phyloP scores from a whole-genome alignment of 2,329 filamentous ascomycete species.

The Aspergillus sp. region DNA sequence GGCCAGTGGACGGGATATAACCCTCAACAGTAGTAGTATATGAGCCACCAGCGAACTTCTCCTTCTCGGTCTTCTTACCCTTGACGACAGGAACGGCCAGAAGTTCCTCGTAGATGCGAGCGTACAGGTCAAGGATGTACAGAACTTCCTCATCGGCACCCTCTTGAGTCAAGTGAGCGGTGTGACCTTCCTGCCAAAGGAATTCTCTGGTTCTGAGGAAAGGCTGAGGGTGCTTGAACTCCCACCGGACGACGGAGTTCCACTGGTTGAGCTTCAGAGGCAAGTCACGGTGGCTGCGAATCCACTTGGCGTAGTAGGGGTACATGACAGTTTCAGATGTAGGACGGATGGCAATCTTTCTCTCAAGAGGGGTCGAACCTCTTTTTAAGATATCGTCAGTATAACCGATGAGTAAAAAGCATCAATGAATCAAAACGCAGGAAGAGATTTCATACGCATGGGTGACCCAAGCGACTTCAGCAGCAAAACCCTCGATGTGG shows the following conservation, averaged over 20 bases:
- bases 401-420: not conserved
- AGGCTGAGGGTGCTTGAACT: slow-evolving; percentile 81
- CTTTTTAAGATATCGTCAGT: slow-evolving; percentile 39
- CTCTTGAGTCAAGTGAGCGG: slow-evolving; percentile 79
- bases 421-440: not conserved
- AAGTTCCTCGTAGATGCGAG: slow-evolving; percentile 84
- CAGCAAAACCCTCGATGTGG: slow-evolving; percentile 97
- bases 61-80: slow-evolving; percentile 91
- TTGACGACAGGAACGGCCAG: slow-evolving; percentile 92
- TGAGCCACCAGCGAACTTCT: slow-evolving; percentile 94
- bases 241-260: slow-evolving; percentile 94
- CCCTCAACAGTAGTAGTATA: slow-evolving; percentile 97
- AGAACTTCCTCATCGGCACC: slow-evolving; percentile 78
- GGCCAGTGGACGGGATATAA: slow-evolving; percentile 90
- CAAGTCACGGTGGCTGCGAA: slow-evolving; percentile 89
- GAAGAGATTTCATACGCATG: slow-evolving; percentile 33
- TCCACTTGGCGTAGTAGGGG: slow-evolving; percentile 94
- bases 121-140: slow-evolving; percentile 89
- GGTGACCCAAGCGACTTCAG: slow-evolving; percentile 51
- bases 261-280: slow-evolving; percentile 94
- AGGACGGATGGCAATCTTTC: slow-evolving; percentile 62
- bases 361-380: slow-evolving; percentile 88
- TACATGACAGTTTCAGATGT: slow-evolving; percentile 82
- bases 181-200: slow-evolving; percentile 96
- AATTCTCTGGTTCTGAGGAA: slow-evolving; percentile 94